Percentiles rank a stretch among this genome's conserved stretches.
phyloP scores from a whole-genome alignment of 163 green algal genomes.

The Prototheca stagnorum region DNA sequence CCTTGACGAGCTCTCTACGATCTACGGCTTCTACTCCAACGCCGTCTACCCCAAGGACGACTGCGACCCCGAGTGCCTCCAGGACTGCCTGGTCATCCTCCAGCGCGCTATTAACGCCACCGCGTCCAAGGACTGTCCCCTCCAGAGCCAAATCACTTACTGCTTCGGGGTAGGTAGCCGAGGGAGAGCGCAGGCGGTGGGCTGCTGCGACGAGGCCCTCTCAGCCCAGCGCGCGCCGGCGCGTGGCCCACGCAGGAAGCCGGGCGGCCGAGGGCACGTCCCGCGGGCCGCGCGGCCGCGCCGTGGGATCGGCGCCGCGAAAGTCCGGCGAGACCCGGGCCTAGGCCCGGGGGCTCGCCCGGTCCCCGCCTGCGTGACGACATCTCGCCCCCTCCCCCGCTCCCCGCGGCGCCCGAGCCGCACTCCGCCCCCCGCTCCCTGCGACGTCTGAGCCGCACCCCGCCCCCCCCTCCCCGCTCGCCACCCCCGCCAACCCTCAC shows the following conservation, averaged over 20 bases:
- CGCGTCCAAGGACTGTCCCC: constrained; percentile 7
- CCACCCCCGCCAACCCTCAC: too few relatives aligned
- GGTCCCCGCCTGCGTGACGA: too few relatives aligned
- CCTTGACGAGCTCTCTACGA: background rate
- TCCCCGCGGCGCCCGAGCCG: too few relatives aligned
- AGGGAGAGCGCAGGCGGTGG: background rate
- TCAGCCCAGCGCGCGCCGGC: too few relatives aligned
- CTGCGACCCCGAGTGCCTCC: constrained; percentile 13
- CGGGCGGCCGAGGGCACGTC: background rate
- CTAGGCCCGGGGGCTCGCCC: too few relatives aligned
- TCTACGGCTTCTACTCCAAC: constrained; percentile 2
- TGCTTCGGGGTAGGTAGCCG: constrained; percentile 10
- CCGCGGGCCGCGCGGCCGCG: background rate
- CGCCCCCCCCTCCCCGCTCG: too few relatives aligned
- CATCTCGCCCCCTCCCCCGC: too few relatives aligned
- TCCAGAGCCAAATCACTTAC: constrained; percentile 7
- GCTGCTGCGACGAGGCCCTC: too few relatives aligned
- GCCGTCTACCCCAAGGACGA: background rate
- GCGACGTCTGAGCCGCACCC: too few relatives aligned
- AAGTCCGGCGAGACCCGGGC: background rate
- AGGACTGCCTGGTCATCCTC: constrained; percentile 8
- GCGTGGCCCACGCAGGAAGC: background rate
- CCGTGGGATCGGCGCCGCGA: background rate
- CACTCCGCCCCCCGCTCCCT: too few relatives aligned
- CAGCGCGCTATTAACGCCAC: constrained; percentile 10